These are phyloP conservation scores for Stromatinia cepivora DNA, from an alignment of 2,329 filamentous ascomycete genomes.

Conservation along the genomic window DNA sequence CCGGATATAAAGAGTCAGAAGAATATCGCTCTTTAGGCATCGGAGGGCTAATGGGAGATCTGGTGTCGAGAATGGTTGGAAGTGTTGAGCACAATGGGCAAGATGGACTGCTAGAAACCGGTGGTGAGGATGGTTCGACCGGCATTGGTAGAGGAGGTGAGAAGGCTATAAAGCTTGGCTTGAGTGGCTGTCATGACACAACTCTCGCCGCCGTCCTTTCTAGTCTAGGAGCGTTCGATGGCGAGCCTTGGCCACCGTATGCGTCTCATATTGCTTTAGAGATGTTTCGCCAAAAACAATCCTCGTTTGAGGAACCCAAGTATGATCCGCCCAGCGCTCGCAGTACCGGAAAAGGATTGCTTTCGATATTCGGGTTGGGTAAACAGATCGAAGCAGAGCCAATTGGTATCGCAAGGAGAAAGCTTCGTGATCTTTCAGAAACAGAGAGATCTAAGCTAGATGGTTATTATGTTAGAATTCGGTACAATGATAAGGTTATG, in stretches of 20 bases:
- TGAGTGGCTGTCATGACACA: slow-evolving; percentile 91
- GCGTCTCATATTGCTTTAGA: slow-evolving; percentile 91
- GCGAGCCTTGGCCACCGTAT: slow-evolving; percentile 82
- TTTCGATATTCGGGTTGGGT: slow-evolving; percentile 36
- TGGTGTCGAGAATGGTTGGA: slow-evolving; percentile 73
- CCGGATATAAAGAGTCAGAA: slow-evolving; percentile 76
- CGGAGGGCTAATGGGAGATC: slow-evolving; percentile 78
- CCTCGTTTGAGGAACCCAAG: slow-evolving; percentile 29
- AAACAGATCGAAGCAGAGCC: slow-evolving; percentile 33
- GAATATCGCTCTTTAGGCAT: slow-evolving; percentile 93
- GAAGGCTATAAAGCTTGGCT: slow-evolving; percentile 65
- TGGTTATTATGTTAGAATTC: slow-evolving; percentile 82
- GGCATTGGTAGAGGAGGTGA: slow-evolving; percentile 49
- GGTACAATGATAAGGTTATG: slow-evolving; percentile 87
- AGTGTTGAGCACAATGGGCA: slow-evolving; percentile 58
- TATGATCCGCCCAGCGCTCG: neutral
- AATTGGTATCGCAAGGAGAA: slow-evolving; percentile 60
- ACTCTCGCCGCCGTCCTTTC: slow-evolving; percentile 79
- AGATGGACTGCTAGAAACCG: slow-evolving; percentile 54
- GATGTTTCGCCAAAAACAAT: slow-evolving; percentile 65
- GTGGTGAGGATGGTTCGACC: slow-evolving; percentile 42
- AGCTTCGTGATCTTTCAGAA: slow-evolving; percentile 54
- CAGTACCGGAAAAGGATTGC: slow-evolving; percentile 25
- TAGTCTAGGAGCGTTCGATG: slow-evolving; percentile 76
- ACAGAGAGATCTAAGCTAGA: slow-evolving; percentile 61